Conservation (phyloP, 108 stramenopile genomes). For the Discostella pseudostelligera region DNA sequence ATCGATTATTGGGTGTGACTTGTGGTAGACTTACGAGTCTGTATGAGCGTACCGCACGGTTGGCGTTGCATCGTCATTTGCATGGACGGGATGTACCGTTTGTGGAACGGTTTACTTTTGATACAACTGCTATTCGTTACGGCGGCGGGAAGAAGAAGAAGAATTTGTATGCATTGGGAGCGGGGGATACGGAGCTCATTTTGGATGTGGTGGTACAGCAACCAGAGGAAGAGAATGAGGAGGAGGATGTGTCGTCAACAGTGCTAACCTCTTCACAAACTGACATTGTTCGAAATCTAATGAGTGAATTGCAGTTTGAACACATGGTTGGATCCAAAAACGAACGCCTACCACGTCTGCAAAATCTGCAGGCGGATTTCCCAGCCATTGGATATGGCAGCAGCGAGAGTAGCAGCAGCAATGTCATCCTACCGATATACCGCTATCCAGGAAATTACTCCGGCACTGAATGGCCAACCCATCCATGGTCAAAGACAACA, state of each 20-base stretch:
- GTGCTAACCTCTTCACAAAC: no score
- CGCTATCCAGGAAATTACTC: constrained; percentile 81
- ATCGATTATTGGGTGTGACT: constrained; percentile 60
- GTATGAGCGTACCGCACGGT: constrained; percentile 48
- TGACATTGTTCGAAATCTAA: constrained; percentile 33
- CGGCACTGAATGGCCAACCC: constrained; percentile 72
- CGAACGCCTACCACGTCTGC: constrained; percentile 64
- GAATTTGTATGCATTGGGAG: constrained; percentile 66
- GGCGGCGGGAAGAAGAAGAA: background rate
- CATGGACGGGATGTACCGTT: constrained; percentile 37
- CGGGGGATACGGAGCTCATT: constrained; percentile 74
- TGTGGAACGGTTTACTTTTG: constrained; percentile 29
- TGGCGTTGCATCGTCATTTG: constrained; percentile 60
- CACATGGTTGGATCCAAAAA: constrained; percentile 63
- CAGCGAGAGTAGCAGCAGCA: background rate
- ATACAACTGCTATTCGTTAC: constrained; percentile 7
- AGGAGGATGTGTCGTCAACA: background rate
- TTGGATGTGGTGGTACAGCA: constrained; percentile 51
- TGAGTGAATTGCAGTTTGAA: constrained; percentile 66
- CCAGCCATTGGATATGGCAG: constrained; percentile 2
- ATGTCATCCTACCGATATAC: constrained; percentile 53
- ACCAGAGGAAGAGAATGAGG: constrained; percentile 7
- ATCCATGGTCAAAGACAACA: constrained; percentile 59
- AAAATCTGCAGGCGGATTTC: constrained; percentile 75
- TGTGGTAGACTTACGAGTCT: constrained; percentile 62